Evolutionary conservation across 768 basidiomycete species (phyloP).

Genomic region (Tulasnella sp.): DNA sequence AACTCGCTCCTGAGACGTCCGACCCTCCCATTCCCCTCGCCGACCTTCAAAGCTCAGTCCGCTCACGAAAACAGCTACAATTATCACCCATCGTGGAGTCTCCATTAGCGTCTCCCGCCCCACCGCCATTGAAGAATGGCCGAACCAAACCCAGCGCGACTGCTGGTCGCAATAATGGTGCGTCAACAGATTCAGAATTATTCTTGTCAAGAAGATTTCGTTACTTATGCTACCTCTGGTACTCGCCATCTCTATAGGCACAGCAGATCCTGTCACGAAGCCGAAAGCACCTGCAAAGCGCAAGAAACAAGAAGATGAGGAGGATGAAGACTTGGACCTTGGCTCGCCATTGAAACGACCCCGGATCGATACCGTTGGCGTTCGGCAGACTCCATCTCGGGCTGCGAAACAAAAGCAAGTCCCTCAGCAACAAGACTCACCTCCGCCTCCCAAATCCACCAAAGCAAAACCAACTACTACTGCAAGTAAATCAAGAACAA

Average conservation of each 20-base stretch:
- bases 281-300: neutral
- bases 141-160: neutral
- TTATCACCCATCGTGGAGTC: constrained; percentile 11
- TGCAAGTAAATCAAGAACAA: neutral
- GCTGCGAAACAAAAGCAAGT: neutral
- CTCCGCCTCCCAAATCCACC: neutral
- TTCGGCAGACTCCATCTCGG: neutral
- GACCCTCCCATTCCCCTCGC: neutral
- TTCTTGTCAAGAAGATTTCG: neutral
- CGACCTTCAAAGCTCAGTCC: neutral
- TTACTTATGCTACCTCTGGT: neutral
- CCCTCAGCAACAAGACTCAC: neutral
- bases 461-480: neutral
- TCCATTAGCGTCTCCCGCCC: neutral
- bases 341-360: neutral
- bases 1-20: neutral
- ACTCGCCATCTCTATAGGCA: neutral
- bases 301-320: neutral
- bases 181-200: neutral
- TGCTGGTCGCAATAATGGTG: neutral
- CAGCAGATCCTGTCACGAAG: neutral
- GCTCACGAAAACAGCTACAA: neutral
- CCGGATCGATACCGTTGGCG: neutral
- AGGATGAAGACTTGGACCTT: neutral
- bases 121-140: neutral